Evolutionary conservation across 176 grass and related monocot genomes (phyloP).

Genomic region (Thinopyrum elongatum): DNA sequence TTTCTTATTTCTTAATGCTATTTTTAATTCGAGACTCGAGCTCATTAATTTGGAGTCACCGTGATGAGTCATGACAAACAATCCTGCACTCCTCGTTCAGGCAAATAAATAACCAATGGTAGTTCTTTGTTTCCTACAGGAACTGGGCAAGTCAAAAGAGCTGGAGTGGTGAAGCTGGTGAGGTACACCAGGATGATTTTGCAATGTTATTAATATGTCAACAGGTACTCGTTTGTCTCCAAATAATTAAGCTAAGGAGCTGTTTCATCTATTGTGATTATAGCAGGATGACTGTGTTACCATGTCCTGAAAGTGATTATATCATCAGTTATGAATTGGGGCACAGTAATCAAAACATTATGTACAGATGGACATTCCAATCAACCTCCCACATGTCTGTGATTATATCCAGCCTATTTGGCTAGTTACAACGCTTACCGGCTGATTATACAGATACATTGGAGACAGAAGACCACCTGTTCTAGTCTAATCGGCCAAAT

Average conservation of each 20-base stretch:
- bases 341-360: conserved; percentile 12
- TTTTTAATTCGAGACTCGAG: neutral
- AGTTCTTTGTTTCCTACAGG: neutral
- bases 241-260: neutral
- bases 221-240: neutral
- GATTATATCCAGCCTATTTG: neutral
- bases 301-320: neutral
- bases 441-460: neutral
- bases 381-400: neutral
- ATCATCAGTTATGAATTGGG: conserved; percentile 12
- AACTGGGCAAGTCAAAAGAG: neutral
- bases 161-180: neutral
- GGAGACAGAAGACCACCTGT: neutral
- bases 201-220: neutral
- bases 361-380: neutral
- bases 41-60: neutral
- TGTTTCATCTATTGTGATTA: neutral
- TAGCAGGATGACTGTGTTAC: neutral
- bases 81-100: neutral
- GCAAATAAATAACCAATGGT: neutral
- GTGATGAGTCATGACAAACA: neutral
- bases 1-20: neutral
- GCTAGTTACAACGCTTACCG: neutral
- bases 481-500: conserved; percentile 9
- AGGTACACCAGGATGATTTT: neutral